These are phyloP conservation scores for Borealophlyctis nickersoniae DNA, from an alignment of 192 early-diverging fungal species.

Conservation along the genomic window DNA sequence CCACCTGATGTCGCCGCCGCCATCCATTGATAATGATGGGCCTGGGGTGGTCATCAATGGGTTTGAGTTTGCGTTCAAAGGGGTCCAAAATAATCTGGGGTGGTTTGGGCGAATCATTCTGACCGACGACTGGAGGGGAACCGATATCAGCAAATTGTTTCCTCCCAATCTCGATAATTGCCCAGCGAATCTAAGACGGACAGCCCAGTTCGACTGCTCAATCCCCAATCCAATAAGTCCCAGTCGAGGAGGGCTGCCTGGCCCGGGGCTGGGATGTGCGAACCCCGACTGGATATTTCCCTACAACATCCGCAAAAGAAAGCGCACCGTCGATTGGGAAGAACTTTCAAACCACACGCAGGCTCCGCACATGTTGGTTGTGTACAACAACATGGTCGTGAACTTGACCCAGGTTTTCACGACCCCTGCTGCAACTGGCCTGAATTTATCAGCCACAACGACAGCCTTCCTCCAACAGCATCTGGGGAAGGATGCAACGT, in stretches of 20 bases:
- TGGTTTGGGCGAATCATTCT: slow-evolving; percentile 1
- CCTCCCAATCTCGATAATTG: neutral
- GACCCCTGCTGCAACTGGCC: neutral
- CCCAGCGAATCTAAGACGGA: neutral
- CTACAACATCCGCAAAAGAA: slow-evolving; percentile 4
- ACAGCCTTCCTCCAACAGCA: slow-evolving; percentile 5
- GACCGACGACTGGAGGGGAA: slow-evolving; percentile 5
- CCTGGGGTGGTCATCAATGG: slow-evolving; percentile 15
- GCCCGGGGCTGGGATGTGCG: neutral
- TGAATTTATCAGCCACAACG: slow-evolving; percentile 10
- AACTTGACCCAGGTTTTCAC: slow-evolving; percentile 32
- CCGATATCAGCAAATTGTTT: slow-evolving; percentile 13
- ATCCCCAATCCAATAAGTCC: neutral
- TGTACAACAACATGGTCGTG: slow-evolving; percentile 38
- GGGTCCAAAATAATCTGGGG: neutral
- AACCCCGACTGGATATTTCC: neutral
- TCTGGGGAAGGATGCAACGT: slow-evolving; percentile 38
- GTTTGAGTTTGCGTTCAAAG: slow-evolving; percentile 16
- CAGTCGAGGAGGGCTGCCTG: neutral
- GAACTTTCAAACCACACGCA: slow-evolving; percentile 2
- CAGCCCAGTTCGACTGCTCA: neutral
- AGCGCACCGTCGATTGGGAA: slow-evolving; percentile 15
- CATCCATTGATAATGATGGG: neutral
- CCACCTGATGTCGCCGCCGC: neutral
- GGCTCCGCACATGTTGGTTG: slow-evolving; percentile 27